Conservation (phyloP, 2,329 filamentous ascomycete genomes). For the Aspergillus hortae region DNA sequence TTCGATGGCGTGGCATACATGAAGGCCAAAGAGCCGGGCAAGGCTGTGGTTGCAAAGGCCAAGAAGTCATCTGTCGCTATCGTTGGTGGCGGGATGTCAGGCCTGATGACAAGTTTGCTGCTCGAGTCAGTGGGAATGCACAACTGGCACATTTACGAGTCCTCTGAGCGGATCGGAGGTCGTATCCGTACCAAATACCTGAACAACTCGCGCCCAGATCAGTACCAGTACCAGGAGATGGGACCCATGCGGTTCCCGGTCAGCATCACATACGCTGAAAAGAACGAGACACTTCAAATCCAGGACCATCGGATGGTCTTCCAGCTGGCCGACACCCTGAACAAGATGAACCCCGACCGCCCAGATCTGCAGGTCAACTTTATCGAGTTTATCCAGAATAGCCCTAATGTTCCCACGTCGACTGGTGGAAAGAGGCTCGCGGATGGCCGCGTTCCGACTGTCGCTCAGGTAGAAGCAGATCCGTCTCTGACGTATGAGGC, state of each 20-base stretch:
- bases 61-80: slow-evolving; percentile 34
- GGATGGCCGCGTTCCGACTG: slow-evolving; percentile 53
- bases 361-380: slow-evolving; percentile 39
- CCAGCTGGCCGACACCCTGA: slow-evolving; percentile 41
- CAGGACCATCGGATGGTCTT: slow-evolving; percentile 45
- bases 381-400: slow-evolving; percentile 41
- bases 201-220: slow-evolving; percentile 33
- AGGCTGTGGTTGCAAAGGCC: slow-evolving; percentile 24
- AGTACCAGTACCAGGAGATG: slow-evolving; percentile 41
- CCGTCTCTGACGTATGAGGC: slow-evolving; percentile 34
- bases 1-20: slow-evolving; percentile 40
- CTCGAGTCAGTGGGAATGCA: slow-evolving; percentile 44
- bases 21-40: slow-evolving; percentile 24
- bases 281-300: slow-evolving; percentile 41
- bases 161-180: slow-evolving; percentile 40
- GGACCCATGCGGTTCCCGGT: slow-evolving; percentile 46
- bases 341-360: slow-evolving; percentile 36
- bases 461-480: slow-evolving; percentile 47
- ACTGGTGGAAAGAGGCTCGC: slow-evolving; percentile 46
- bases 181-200: slow-evolving; percentile 44
- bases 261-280: slow-evolving; percentile 38
- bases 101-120: slow-evolving; percentile 38
- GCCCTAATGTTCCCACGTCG: slow-evolving; percentile 53
- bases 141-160: slow-evolving; percentile 46
- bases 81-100: slow-evolving; percentile 36